A percentile compares a stretch with the other conserved stretches of the same genome.
Conservation (phyloP, 345 rosid species). For the Geranium brycei region DNA sequence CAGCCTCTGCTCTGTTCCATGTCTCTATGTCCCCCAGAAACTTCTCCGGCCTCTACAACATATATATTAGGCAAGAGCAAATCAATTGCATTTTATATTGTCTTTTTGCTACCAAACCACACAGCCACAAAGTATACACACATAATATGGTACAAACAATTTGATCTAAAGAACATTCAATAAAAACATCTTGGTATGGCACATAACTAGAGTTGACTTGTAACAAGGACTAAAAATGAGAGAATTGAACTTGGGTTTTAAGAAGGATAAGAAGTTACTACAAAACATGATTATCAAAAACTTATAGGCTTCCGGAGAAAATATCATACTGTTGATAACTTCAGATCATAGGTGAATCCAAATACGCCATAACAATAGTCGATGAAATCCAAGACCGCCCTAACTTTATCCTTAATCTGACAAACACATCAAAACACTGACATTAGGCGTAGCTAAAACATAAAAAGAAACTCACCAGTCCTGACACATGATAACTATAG, state of each 20-base stretch:
- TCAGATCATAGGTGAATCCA: conserved; percentile 87
- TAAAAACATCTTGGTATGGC: neutral
- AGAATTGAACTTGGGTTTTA: neutral
- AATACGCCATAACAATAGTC: conserved; percentile 51
- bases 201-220: neutral
- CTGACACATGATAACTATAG: conserved; percentile 5
- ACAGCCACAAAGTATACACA: no score
- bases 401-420: conserved; percentile 81
- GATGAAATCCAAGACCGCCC: conserved; percentile 68
- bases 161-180: neutral
- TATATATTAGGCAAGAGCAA: conserved; percentile 5
- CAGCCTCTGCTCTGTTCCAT: conserved; percentile 87
- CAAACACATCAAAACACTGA: conserved; percentile 12
- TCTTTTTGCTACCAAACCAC: no score
- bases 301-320: conserved; percentile 3
- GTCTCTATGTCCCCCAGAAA: conserved; percentile 62
- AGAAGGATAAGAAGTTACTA: neutral
- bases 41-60: conserved; percentile 84
- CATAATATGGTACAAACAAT: no score
- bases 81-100: neutral
- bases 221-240: neutral
- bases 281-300: neutral
- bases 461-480: neutral
- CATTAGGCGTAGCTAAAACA: neutral
- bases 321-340: conserved; percentile 72